These are phyloP conservation scores for Spongiforma sp. DNA, from an alignment of 1,284 basidiomycete genomes.

Conservation along the genomic window DNA sequence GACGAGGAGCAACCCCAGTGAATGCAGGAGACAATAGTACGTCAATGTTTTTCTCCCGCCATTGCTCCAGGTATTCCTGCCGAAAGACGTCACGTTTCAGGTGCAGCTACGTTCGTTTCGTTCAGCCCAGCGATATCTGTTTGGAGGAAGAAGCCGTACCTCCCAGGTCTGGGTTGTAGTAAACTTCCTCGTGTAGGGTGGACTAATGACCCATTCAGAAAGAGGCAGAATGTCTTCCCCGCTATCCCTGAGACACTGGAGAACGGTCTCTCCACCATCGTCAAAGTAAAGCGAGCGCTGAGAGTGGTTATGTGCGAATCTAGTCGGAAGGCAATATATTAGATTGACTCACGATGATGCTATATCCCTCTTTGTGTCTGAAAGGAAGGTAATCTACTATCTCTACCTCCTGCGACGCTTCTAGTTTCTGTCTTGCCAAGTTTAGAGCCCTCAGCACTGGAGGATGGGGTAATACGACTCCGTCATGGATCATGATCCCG, in stretches of 20 bases:
- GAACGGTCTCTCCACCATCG: conserved; percentile 30
- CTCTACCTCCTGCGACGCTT: conserved; percentile 44
- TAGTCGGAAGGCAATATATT: background rate
- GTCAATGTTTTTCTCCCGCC: conserved; percentile 34
- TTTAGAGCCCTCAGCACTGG: conserved; percentile 48
- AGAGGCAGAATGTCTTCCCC: conserved; percentile 39
- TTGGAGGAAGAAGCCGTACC: conserved; percentile 20
- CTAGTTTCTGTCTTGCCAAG: conserved; percentile 41
- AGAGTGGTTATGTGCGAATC: background rate
- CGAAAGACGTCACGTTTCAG: conserved; percentile 31
- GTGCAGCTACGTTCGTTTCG: conserved; percentile 25
- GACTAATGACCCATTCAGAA: conserved; percentile 36
- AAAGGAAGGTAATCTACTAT: conserved; percentile 47
- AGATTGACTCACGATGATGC: conserved; percentile 36
- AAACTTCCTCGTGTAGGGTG: conserved; percentile 30
- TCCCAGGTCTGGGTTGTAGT: conserved; percentile 36
- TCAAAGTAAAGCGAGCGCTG: conserved; percentile 30
- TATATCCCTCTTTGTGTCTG: conserved; percentile 40
- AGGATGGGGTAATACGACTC: conserved; percentile 50
- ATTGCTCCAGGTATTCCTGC: conserved; percentile 34
- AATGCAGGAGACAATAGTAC: conserved; percentile 38
- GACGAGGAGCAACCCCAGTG: conserved; percentile 28
- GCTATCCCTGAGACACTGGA: conserved; percentile 25
- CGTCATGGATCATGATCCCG: conserved; percentile 53
- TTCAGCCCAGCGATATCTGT: background rate